These are phyloP conservation scores for Scheffersomyces illinoinensis DNA, from an alignment of 1,139 yeast genomes.

Conservation along the genomic window DNA sequence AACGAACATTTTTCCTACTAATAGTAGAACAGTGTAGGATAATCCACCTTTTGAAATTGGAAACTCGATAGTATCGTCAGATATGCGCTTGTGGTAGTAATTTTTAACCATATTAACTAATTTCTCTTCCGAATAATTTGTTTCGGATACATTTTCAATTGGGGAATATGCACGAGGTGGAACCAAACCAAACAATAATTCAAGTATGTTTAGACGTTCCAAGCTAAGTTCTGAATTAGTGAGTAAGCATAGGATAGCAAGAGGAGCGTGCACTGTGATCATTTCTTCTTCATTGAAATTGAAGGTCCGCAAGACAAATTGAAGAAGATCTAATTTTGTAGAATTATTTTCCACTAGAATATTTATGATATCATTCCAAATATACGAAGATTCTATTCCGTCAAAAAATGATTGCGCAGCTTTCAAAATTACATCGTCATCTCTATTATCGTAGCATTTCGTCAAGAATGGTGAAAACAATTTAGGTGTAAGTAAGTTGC, in stretches of 20 bases:
- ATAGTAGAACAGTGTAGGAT: constrained; percentile 1
- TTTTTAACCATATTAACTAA: constrained; percentile 4
- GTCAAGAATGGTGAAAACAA: constrained; percentile 65
- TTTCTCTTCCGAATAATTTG: neutral
- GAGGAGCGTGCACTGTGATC: constrained; percentile 73
- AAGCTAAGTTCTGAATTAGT: constrained; percentile 10
- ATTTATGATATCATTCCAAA: constrained; percentile 65
- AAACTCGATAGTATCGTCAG: neutral
- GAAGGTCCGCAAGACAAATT: constrained; percentile 63
- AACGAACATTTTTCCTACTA: constrained; percentile 1
- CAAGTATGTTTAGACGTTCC: constrained; percentile 37
- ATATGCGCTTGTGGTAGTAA: constrained; percentile 7
- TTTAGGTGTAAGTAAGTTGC: constrained; percentile 66
- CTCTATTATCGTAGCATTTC: constrained; percentile 27
- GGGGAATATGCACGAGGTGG: constrained; percentile 63
- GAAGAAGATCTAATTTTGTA: constrained; percentile 43
- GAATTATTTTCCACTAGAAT: constrained; percentile 10
- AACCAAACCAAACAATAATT: constrained; percentile 43
- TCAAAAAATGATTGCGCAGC: constrained; percentile 76
- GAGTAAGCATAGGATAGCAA: constrained; percentile 54
- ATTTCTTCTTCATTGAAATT: constrained; percentile 85
- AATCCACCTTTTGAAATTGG: constrained; percentile 7
- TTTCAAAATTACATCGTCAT: constrained; percentile 45
- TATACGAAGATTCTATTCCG: constrained; percentile 74
- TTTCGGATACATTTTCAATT: constrained; percentile 18